Evolutionary conservation across 139 green algal genomes (phyloP).

Genomic region (Zygnema circumcarinatum): DNA sequence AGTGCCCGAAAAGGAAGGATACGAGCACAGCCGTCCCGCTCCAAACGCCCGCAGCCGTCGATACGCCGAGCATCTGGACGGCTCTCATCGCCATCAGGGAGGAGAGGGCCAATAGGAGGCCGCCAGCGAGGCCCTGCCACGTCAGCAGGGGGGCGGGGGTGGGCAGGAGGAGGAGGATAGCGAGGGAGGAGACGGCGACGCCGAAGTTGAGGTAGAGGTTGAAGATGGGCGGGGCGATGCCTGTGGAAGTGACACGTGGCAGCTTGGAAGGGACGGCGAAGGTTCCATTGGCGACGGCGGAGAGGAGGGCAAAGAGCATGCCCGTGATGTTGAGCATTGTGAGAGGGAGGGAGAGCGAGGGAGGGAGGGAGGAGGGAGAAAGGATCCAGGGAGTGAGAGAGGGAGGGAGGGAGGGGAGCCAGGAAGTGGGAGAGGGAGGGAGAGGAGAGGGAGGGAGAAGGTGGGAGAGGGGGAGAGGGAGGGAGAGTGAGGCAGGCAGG

Average conservation of each 20-base stretch:
- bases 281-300: slow-evolving; percentile 17
- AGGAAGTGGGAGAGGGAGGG: too few relatives aligned
- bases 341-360: too few relatives aligned
- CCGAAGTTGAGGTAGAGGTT: slow-evolving; percentile 35
- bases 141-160: background rate
- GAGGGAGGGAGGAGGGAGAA: too few relatives aligned
- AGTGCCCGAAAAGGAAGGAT: slow-evolving; percentile 48
- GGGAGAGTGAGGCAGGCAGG: too few relatives aligned
- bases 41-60: slow-evolving; percentile 23
- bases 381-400: too few relatives aligned
- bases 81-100: slow-evolving; percentile 26
- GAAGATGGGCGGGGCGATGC: slow-evolving; percentile 24
- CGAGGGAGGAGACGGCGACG: slow-evolving; percentile 19
- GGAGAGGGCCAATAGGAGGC: slow-evolving; percentile 23
- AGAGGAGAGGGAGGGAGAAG: too few relatives aligned
- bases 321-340: too few relatives aligned
- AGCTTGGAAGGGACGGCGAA: slow-evolving; percentile 29
- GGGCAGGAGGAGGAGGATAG: slow-evolving; percentile 1
- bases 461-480: too few relatives aligned
- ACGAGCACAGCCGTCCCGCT: slow-evolving; percentile 34
- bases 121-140: background rate
- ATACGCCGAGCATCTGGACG: slow-evolving; percentile 24
- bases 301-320: slow-evolving; percentile 3
- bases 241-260: background rate
- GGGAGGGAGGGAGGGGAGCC: too few relatives aligned